Evolutionary conservation across 495 filamentous ascomycete genomes (phyloP).

Genomic region (Immersiella caudata): DNA sequence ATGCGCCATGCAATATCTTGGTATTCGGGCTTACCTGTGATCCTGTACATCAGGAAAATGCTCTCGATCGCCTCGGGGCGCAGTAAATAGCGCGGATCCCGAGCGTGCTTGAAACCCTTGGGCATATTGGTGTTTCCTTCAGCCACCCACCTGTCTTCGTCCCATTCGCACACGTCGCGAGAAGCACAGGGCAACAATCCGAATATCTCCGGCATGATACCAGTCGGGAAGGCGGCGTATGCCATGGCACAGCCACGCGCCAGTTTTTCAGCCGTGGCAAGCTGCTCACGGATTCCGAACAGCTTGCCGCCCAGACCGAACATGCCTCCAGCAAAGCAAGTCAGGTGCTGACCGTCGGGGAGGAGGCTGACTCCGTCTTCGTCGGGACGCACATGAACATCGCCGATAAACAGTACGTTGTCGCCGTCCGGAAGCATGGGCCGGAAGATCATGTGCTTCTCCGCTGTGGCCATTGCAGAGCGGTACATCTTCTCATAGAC

Average conservation of each 20-base stretch:
- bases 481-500: slow-evolving; percentile 43
- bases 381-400: slow-evolving; percentile 24
- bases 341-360: slow-evolving; percentile 48
- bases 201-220: slow-evolving; percentile 84
- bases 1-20: slow-evolving; percentile 61
- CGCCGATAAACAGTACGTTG: slow-evolving; percentile 67
- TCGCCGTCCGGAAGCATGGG: slow-evolving; percentile 58
- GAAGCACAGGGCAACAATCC: slow-evolving; percentile 64
- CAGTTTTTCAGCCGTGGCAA: slow-evolving; percentile 66
- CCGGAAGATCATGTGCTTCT: slow-evolving; percentile 69
- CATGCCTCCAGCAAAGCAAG: slow-evolving; percentile 86
- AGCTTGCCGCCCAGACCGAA: slow-evolving; percentile 76
- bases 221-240: slow-evolving; percentile 73
- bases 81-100: slow-evolving; percentile 63
- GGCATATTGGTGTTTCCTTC: slow-evolving; percentile 56
- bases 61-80: slow-evolving; percentile 66
- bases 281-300: slow-evolving; percentile 64
- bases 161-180: slow-evolving; percentile 26
- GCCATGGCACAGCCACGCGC: slow-evolving; percentile 86
- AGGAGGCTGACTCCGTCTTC: slow-evolving; percentile 27
- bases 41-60: slow-evolving; percentile 67
- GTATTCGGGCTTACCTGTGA: slow-evolving; percentile 56
- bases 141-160: slow-evolving; percentile 35
- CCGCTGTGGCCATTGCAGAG: slow-evolving; percentile 62
- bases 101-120: slow-evolving; percentile 51